Base-by-base conservation (phyloP, 306 rosid species). In the Cucurbita maxima region DNA sequence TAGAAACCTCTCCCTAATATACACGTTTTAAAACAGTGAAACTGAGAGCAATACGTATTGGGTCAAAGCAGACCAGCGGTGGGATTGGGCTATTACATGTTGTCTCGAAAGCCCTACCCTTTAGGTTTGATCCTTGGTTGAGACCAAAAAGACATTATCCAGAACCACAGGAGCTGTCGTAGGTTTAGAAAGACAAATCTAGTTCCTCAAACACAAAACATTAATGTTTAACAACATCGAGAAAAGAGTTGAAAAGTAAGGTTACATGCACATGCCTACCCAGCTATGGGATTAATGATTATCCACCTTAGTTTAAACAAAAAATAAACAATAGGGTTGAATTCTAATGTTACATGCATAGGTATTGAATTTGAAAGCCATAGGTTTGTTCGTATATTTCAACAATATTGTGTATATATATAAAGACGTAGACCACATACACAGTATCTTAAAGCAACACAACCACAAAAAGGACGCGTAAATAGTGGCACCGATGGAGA, bases 381-480 rank as follows among this genome's bases (percentile, higher is more conserved):
- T 63, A 40, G 25, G 70, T 40, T 63, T 40, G 51, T 63, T 18
- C 41, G 51, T n/a, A 63, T 41, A 37, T 61, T 15, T n/a, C 5
- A 54, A 54, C 25, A n/a, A 14, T 18, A 54, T 54, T 52, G 7
- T 16, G n/a, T 52, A 16, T 52, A 37, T 18, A n/a, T 66, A 18
- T 5, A 67, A 3, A 67, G 11, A 16, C 50, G 1, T 12, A 10
- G 16, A 40, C 41, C 52, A 5, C 58, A 67, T 48, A 41, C 30
- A 45, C 30, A 77, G 75, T 75, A 81, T 58, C 30, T 25, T 79
- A 10, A 51, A 45, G 74, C 82, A 85, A 84, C 73, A 72, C 81
- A 71, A 52, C 81, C 76, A 81, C 81, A 83, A 80, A 83, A 53
- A 19, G 79, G 68, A 73, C 79, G 78, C 84, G 81, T 78, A 73